These are phyloP conservation scores for Periglandula ipomoeae DNA, from an alignment of 2,329 filamentous ascomycete species.

Conservation along the genomic window DNA sequence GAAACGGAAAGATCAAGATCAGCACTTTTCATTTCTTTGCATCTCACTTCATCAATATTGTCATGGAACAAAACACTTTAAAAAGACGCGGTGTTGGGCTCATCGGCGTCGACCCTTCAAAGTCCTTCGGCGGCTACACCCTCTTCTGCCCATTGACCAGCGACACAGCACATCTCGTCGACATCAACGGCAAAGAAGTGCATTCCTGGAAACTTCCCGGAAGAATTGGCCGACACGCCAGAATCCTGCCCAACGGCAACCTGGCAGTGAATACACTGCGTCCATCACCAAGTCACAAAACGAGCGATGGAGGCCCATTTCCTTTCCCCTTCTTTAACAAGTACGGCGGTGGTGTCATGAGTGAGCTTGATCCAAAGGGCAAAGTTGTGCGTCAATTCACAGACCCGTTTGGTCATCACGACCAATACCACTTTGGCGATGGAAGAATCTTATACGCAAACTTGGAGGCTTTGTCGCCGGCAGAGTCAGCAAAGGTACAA, in stretches of 20 bases:
- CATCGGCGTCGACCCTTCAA: conserved; percentile 17
- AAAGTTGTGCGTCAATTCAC: conserved; percentile 18
- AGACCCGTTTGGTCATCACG: conserved; percentile 19
- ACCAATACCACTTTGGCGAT: conserved; percentile 20
- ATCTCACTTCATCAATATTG: not conserved
- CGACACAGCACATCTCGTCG: conserved; percentile 16
- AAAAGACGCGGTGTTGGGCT: conserved; percentile 20
- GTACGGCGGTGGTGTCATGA: conserved; percentile 21
- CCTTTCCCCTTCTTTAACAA: conserved; percentile 23
- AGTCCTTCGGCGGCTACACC: conserved; percentile 19
- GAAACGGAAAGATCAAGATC: no score
- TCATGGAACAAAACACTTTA: conserved; percentile 21
- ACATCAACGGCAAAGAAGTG: conserved; percentile 20
- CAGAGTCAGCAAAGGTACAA: conserved; percentile 17
- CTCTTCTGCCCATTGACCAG: conserved; percentile 21
- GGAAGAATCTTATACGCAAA: conserved; percentile 18
- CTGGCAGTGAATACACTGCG: conserved; percentile 21
- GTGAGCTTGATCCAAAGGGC: conserved; percentile 16
- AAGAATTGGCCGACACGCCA: conserved; percentile 18
- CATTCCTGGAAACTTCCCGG: conserved; percentile 21
- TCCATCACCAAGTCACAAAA: conserved; percentile 7
- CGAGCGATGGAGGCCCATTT: conserved; percentile 13
- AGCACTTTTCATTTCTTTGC: no score
- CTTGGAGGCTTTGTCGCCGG: conserved; percentile 17
- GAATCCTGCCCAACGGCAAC: conserved; percentile 19